phyloP scores from a whole-genome alignment of 257 asterid species.

The Thymus mandschuricus region DNA sequence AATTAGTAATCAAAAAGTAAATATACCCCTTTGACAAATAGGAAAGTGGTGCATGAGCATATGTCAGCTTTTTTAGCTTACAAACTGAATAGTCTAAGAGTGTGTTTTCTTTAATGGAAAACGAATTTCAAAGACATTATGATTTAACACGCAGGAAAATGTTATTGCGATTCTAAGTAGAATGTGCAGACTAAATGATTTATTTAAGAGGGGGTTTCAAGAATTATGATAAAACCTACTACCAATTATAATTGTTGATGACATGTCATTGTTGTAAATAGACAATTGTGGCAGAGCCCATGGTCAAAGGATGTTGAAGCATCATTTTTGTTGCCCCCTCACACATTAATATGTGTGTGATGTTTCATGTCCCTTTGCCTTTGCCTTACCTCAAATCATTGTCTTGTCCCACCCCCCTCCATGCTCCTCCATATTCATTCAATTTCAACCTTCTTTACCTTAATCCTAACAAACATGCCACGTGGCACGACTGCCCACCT shows the following conservation, averaged over 20 bases:
- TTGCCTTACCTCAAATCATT: constrained; percentile 14
- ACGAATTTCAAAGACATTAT: no score
- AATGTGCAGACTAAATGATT: no score
- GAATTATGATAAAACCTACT: neutral
- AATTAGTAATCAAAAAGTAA: neutral
- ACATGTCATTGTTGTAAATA: constrained; percentile 30
- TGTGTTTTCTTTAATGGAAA: no score
- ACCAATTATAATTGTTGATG: neutral
- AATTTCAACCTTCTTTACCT: constrained; percentile 24
- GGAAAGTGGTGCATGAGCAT: neutral
- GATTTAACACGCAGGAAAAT: no score
- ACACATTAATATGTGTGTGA: constrained; percentile 18
- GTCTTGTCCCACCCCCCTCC: constrained; percentile 19
- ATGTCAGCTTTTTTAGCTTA: no score
- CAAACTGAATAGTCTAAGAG: no score
- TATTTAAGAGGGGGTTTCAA: no score
- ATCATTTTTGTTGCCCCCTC: constrained; percentile 32
- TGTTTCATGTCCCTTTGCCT: constrained; percentile 3
- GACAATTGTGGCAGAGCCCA: constrained; percentile 22
- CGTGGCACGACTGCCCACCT: constrained; percentile 7
- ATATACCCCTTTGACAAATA: neutral
- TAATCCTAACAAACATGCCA: constrained; percentile 18
- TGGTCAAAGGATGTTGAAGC: constrained; percentile 49
- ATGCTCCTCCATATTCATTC: constrained; percentile 14
- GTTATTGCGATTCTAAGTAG: no score